Evolutionary conservation across 2,329 filamentous ascomycete species (phyloP).

Genomic region (Didymella sp.): DNA sequence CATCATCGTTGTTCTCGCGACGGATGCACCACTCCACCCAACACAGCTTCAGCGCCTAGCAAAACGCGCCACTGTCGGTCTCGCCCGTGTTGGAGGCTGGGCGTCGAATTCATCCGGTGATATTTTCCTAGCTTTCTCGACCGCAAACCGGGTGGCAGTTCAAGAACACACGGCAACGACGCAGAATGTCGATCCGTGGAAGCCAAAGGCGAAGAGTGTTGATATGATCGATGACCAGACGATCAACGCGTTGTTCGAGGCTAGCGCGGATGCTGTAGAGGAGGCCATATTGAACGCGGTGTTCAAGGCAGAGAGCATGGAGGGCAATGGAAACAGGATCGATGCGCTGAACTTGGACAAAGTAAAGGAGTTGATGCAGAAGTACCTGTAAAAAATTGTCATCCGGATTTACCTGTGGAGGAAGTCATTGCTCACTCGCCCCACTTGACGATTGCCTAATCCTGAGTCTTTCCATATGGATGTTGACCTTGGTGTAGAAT

Average conservation of each 20-base stretch:
- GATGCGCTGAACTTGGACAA: constrained; percentile 45
- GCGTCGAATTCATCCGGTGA: constrained; percentile 70
- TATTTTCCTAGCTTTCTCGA: constrained; percentile 72
- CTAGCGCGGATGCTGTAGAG: constrained; percentile 67
- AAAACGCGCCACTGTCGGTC: constrained; percentile 66
- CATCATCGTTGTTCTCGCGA: constrained; percentile 68
- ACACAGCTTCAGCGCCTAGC: constrained; percentile 65
- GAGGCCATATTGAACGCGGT: constrained; percentile 71
- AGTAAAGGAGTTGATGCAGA: constrained; percentile 48
- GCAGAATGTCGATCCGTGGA: constrained; percentile 42
- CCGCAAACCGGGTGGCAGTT: constrained; percentile 60
- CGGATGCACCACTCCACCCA: constrained; percentile 66
- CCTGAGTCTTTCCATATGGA: not conserved
- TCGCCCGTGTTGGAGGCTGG: constrained; percentile 67
- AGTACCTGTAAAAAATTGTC: constrained; percentile 35
- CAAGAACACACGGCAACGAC: constrained; percentile 46
- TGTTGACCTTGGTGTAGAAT: not conserved
- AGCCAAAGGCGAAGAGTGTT: constrained; percentile 53
- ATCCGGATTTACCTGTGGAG: not conserved
- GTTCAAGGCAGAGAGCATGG: constrained; percentile 67
- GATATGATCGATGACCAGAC: constrained; percentile 64
- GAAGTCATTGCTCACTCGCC: not conserved
- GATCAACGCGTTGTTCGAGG: constrained; percentile 68
- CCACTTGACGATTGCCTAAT: not conserved
- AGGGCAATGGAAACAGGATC: constrained; percentile 58